A percentile compares a stretch with the other conserved stretches of the same genome.
phyloP scores from a whole-genome alignment of 1,139 yeast species.

The Yamadazyma membranifaciens region DNA sequence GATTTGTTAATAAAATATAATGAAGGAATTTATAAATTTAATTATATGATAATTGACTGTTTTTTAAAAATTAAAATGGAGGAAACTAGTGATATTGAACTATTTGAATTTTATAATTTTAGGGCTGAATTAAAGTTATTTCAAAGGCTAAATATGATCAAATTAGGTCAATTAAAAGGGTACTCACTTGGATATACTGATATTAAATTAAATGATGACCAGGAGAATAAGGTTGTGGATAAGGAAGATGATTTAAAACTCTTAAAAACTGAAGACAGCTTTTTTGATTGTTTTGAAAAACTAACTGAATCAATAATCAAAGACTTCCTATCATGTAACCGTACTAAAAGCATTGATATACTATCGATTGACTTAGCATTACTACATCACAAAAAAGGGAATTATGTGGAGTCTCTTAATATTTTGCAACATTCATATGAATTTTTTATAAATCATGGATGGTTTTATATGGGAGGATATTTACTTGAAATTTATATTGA shows the following conservation, averaged over 20 bases:
- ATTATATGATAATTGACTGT: slow-evolving; percentile 29
- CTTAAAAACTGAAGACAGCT: slow-evolving; percentile 18
- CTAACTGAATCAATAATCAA: slow-evolving; percentile 44
- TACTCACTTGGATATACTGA: slow-evolving; percentile 25
- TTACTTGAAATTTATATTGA: slow-evolving; percentile 65
- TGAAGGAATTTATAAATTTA: slow-evolving; percentile 25
- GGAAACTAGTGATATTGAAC: slow-evolving; percentile 19
- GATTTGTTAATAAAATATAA: slow-evolving; percentile 29
- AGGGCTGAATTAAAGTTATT: slow-evolving; percentile 46
- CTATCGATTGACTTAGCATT: slow-evolving; percentile 82
- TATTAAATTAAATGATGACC: slow-evolving; percentile 3
- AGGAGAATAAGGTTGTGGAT: background rate
- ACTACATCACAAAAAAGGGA: slow-evolving; percentile 56
- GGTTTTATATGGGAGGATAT: slow-evolving; percentile 70
- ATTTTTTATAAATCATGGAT: slow-evolving; percentile 64
- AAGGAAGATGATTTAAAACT: slow-evolving; percentile 16
- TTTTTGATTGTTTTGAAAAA: slow-evolving; percentile 25
- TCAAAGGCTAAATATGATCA: slow-evolving; percentile 42
- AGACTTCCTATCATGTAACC: slow-evolving; percentile 45
- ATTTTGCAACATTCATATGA: slow-evolving; percentile 68
- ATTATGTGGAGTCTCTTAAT: slow-evolving; percentile 60
- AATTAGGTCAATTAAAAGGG: slow-evolving; percentile 32
- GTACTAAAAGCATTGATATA: slow-evolving; percentile 67
- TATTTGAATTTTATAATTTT: slow-evolving; percentile 35
- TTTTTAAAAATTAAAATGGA: slow-evolving; percentile 29